phyloP scores from a whole-genome alignment of 371 early-diverging fungal species.

The Mucor saturninus region DNA sequence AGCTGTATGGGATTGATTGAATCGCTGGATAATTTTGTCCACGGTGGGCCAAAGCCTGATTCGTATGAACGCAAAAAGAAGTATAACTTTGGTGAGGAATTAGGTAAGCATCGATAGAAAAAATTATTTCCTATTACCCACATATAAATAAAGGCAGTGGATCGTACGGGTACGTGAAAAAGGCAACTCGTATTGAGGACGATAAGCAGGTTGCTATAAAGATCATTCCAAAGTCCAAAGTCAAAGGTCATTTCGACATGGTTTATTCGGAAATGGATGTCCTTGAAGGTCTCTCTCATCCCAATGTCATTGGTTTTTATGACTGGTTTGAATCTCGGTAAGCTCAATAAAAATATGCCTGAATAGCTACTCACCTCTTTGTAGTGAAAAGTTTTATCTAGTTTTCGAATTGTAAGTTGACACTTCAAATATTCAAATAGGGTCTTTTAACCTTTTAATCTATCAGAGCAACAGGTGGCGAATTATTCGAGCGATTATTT shows the following conservation, averaged over 20 bases:
- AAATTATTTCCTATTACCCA: constrained; percentile 1
- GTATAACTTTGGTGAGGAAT: constrained; percentile 62
- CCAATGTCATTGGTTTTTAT: constrained; percentile 77
- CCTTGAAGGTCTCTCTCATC: constrained; percentile 71
- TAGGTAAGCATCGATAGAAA: constrained; percentile 44
- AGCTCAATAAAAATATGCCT: not conserved
- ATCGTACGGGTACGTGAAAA: constrained; percentile 79
- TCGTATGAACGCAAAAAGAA: constrained; percentile 71
- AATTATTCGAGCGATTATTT: constrained; percentile 87
- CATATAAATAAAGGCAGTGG: constrained; percentile 62
- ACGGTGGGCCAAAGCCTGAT: constrained; percentile 54
- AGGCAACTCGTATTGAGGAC: constrained; percentile 58
- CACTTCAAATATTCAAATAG: not conserved
- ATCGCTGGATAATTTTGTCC: constrained; percentile 25
- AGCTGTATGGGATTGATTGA: constrained; percentile 22
- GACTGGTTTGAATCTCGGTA: constrained; percentile 80
- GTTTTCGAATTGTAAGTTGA: constrained; percentile 80
- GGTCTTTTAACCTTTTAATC: not conserved
- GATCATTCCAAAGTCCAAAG: constrained; percentile 71
- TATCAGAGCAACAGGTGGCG: constrained; percentile 79
- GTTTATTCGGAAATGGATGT: constrained; percentile 76
- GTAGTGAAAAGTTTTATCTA: constrained; percentile 73
- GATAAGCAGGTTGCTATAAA: constrained; percentile 74
- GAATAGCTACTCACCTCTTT: not conserved
- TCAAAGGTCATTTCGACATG: constrained; percentile 71